Percentiles rank a stretch among this genome's conserved stretches.
These are phyloP conservation scores for Solanum commersonii DNA, from an alignment of 257 asterid species.

Conservation along the genomic window DNA sequence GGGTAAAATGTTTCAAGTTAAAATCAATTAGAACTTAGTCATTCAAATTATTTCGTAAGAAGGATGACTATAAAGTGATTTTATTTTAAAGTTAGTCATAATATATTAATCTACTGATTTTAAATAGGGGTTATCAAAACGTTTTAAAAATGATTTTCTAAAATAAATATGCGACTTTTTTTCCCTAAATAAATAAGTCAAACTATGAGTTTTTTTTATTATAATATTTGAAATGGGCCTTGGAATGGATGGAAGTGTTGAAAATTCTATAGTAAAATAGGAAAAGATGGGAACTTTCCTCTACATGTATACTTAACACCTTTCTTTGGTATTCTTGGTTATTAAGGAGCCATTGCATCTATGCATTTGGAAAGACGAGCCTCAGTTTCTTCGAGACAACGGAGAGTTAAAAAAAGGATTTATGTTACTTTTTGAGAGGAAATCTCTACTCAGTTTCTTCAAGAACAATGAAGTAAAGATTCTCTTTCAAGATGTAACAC, in stretches of 20 bases:
- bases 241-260: constrained; percentile 63
- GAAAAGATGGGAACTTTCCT: constrained; percentile 59
- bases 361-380: constrained; percentile 39
- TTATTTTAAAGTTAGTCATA: too few species aligned
- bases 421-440: constrained; percentile 42
- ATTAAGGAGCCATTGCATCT: too few species aligned
- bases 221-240: constrained; percentile 51
- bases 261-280: constrained; percentile 53
- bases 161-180: not conserved
- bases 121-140: not conserved
- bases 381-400: constrained; percentile 42
- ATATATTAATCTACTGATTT: not conserved
- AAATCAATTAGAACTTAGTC: not conserved
- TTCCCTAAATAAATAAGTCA: not conserved
- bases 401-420: constrained; percentile 31
- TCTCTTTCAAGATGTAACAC: constrained; percentile 44
- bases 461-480: constrained; percentile 35
- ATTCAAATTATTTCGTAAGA: not conserved
- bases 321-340: too few species aligned
- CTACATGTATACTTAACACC: not conserved
- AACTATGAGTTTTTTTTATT: not conserved
- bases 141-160: too few species aligned
- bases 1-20: not conserved
- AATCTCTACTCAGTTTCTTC: constrained; percentile 45
- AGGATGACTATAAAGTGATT: not conserved